A percentile compares a stretch with the other conserved stretches of the same genome.
phyloP scores from a whole-genome alignment of 257 asterid genomes.

The Linaria vulgaris region DNA sequence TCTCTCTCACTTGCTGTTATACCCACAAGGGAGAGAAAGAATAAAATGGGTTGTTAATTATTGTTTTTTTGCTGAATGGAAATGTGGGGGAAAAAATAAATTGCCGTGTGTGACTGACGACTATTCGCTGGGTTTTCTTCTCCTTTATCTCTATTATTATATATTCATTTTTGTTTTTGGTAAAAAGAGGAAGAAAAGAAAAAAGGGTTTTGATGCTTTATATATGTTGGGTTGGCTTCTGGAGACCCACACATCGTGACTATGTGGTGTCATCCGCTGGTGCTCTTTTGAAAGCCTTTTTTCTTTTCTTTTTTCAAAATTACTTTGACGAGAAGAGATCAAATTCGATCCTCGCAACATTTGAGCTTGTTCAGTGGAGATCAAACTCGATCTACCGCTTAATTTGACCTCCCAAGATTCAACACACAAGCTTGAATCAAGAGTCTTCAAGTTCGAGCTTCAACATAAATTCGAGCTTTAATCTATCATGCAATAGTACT shows the following conservation, averaged over 20 bases:
- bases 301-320: too few species aligned
- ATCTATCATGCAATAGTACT: too few species aligned
- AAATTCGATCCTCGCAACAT: too few species aligned
- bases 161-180: not conserved
- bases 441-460: too few species aligned
- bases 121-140: not conserved
- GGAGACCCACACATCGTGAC: slow-evolving; percentile 27
- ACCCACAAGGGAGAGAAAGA: slow-evolving; percentile 13
- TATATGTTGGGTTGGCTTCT: slow-evolving; percentile 34
- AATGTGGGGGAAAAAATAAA: slow-evolving; percentile 13
- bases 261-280: slow-evolving; percentile 19
- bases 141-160: not conserved
- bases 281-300: too few species aligned
- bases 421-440: too few species aligned
- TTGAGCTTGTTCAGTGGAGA: too few species aligned
- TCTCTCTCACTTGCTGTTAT: slow-evolving; percentile 14
- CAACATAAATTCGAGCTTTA: too few species aligned
- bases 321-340: too few species aligned
- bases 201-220: slow-evolving; percentile 10
- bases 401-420: too few species aligned
- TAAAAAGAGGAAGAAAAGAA: not conserved
- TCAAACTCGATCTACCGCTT: too few species aligned
- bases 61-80: slow-evolving; percentile 11
- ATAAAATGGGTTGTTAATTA: slow-evolving; percentile 10
- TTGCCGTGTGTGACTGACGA: not conserved